Base-by-base conservation (phyloP, 768 basidiomycete genomes). In the Termitomyces sp. region DNA sequence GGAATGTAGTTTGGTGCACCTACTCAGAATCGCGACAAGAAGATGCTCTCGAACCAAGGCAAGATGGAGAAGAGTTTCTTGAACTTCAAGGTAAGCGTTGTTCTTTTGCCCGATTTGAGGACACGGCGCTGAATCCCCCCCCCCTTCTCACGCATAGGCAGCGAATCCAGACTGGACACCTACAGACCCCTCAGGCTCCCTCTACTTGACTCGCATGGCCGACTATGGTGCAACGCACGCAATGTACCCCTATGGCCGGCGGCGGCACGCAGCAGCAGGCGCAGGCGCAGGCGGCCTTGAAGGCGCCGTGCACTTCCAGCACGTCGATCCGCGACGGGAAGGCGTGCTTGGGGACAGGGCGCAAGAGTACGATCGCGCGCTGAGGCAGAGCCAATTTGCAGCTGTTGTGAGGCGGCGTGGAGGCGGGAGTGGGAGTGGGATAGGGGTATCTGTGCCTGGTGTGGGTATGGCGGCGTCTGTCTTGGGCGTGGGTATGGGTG, bases 41-140 rank as follows among this genome's bases (percentile, higher is more conserved):
- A 84, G 58, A 87, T 90, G 79, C 78, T 90, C 65, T 92, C 90
- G 5, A 91, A 90, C 59, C 90, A 96, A 63, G 92, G 92, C 35
- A 99, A 99, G 81, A 98, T 99, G 95, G 97, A 99, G 78, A 97
- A 98, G 76, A 92, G 90, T 70, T 92, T 97, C 75, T 76, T 96
- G 32, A 92, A 90, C 67, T 97, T 97, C 80, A 96, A 95, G 75
- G 87, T 84, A 42, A 43, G 67, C 50, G 37, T 9, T 6, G 31
- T n/a, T n/a, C n/a, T n/a, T n/a, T n/a, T n/a, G n/a, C n/a, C n/a
- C n/a, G n/a, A n/a, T n/a, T n/a, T n/a, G n/a, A n/a, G n/a, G n/a
- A n/a, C n/a, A n/a, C n/a, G n/a, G n/a, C n/a, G n/a, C n/a, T n/a
- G n/a, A n/a, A n/a, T n/a, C n/a, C n/a, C n/a, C n/a, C n/a, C n/a